Base-by-base conservation (phyloP, 1,139 yeast species). In the Arxiozyma bovina region DNA sequence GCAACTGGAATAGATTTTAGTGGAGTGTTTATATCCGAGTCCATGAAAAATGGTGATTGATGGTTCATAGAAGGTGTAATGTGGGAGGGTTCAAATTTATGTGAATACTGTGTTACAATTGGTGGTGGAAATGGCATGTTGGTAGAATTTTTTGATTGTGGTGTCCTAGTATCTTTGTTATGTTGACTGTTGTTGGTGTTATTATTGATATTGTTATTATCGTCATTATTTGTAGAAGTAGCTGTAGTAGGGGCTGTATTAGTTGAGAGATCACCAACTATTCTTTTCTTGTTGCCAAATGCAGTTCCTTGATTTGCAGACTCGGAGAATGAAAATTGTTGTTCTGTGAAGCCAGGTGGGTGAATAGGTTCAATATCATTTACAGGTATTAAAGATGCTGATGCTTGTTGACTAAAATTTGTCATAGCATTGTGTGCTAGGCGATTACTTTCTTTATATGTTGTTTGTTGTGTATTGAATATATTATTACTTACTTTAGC, bases 91-190 rank as follows among this genome's bases (percentile, higher is more conserved):
- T 45, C 48, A 20, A 45, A 18, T 20, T 45, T 45, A 20, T 48
- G 43, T 7, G 44, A 23, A 23, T 41, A 22, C 25, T 48, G 38
- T 9, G 50, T 40, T 15, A 25, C 22, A 18, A 25, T 25, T 11
- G 45, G 40, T 22, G 50, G 44, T 41, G 44, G 50, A 8, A 48
- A 48, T 48, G 45, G 45, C 27, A 41, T 48, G 5, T 23, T 41
- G 7, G 43, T 41, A 15, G 40, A n/a, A 9, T 30, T 42, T 25
- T 25, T 42, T 41, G 43, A 27, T 41, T 17, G 8, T 18, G 41
- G 41, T 18, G 25, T 30, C 20, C 9, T 45, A 6, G 15, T 38
- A 20, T 17, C 3, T 6, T 18, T 1, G 21, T 45, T n/a, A 9
- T 11, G 23, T 8, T 44, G 30, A 4, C 17, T 48, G 12, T 40